Conservation (phyloP, 2,329 filamentous ascomycete species). For the Cercospora zeina region DNA sequence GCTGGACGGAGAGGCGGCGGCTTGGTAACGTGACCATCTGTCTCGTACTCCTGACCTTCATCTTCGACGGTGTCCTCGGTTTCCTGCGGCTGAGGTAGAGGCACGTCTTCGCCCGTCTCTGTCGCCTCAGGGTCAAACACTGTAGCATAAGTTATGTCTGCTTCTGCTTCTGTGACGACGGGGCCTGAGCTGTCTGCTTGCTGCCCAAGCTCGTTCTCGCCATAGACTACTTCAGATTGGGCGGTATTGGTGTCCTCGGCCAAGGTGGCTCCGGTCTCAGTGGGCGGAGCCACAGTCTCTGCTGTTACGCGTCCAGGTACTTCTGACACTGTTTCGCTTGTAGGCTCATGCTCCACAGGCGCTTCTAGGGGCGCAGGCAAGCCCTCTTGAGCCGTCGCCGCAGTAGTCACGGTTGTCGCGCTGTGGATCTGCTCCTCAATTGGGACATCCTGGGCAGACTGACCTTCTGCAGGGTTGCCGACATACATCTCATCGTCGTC, state of each 20-base stretch:
- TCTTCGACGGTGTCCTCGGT: neutral
- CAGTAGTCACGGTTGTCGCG: neutral
- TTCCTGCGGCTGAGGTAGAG: neutral
- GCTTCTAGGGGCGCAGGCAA: slow-evolving; percentile 13
- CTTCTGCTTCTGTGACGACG: neutral
- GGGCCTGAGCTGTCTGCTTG: neutral
- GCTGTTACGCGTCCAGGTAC: slow-evolving; percentile 21
- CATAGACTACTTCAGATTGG: neutral
- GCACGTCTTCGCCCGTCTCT: neutral
- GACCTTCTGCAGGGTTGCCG: slow-evolving; percentile 10
- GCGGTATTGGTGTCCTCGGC: neutral
- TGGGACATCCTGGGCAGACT: slow-evolving; percentile 10
- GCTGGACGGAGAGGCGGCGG: slow-evolving; percentile 18
- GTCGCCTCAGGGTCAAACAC: neutral
- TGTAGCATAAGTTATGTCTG: neutral
- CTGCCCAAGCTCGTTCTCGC: neutral
- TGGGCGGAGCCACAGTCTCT: neutral
- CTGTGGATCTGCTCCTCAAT: slow-evolving; percentile 8
- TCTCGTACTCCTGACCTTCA: slow-evolving; percentile 11
- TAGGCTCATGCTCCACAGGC: slow-evolving; percentile 17
- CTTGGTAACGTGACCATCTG: slow-evolving; percentile 2
- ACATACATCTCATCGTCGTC: slow-evolving; percentile 39
- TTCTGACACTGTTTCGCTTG: slow-evolving; percentile 28
- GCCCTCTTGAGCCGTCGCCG: slow-evolving; percentile 9
- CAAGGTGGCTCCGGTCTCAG: neutral